These are phyloP conservation scores for Arabis alpina DNA, from an alignment of 345 rosid species.

Conservation along the genomic window DNA sequence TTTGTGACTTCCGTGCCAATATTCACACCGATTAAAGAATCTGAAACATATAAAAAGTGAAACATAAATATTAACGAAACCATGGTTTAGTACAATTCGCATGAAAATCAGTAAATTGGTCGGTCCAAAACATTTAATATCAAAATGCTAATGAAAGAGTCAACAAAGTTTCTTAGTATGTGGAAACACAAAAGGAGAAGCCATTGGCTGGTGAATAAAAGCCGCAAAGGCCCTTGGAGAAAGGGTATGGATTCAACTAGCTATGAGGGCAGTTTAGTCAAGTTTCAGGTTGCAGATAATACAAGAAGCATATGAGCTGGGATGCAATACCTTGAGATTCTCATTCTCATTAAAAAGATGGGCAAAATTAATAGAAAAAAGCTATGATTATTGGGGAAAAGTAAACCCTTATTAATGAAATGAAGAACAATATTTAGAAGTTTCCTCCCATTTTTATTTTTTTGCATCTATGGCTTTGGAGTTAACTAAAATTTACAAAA, in stretches of 20 bases:
- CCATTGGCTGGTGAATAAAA: neutral
- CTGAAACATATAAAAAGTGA: conserved; percentile 42
- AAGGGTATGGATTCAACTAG: neutral
- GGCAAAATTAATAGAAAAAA: neutral
- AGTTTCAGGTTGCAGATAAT: conserved; percentile 13
- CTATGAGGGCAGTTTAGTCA: conserved; percentile 29
- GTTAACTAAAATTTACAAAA: neutral
- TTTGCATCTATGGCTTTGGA: neutral
- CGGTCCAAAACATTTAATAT: conserved; percentile 24
- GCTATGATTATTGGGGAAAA: conserved; percentile 18
- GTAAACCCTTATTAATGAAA: neutral
- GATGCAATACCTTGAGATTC: conserved; percentile 47
- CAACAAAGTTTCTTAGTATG: neutral
- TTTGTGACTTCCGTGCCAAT: conserved; percentile 84
- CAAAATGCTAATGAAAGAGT: conserved; percentile 15
- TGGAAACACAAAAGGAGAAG: neutral
- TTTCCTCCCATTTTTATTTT: neutral
- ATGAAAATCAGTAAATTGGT: conserved; percentile 20
- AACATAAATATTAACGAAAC: neutral
- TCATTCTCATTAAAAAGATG: conserved; percentile 38
- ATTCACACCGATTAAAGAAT: conserved; percentile 85
- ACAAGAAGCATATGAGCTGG: conserved; percentile 45
- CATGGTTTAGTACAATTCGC: conserved; percentile 6
- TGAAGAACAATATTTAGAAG: conserved; percentile 8
- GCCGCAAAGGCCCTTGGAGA: conserved; percentile 17